A percentile compares a stretch with the other conserved stretches of the same genome.
These are phyloP conservation scores for Lactarius hatsudake DNA, from an alignment of 768 basidiomycete genomes.

Conservation along the genomic window DNA sequence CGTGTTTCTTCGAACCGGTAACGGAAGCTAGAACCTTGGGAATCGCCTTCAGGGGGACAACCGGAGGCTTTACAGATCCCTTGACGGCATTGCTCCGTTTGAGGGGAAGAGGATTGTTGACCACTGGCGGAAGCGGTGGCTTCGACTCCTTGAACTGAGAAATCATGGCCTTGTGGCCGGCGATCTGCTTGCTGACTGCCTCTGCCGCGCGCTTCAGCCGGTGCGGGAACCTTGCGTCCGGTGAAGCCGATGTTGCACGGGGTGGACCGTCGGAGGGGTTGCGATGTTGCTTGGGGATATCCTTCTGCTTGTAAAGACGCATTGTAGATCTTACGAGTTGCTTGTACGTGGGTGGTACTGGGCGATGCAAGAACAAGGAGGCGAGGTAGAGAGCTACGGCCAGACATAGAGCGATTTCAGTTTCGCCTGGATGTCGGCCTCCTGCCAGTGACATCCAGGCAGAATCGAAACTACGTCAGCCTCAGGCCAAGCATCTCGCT, in stretches of 20 bases:
- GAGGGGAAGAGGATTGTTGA: background rate
- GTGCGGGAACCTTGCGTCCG: background rate
- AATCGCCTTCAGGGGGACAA: background rate
- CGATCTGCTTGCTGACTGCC: conserved; percentile 18
- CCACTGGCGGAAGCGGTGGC: conserved; percentile 11
- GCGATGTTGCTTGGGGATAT: conserved; percentile 3
- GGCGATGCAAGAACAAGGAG: conserved; percentile 14
- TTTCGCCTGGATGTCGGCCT: background rate
- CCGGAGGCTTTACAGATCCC: background rate
- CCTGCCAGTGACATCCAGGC: background rate
- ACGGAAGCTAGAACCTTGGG: background rate
- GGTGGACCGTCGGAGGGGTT: background rate
- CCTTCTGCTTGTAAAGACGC: conserved; percentile 21
- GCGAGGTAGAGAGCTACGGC: background rate
- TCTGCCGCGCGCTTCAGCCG: conserved; percentile 16
- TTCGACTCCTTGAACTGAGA: conserved; percentile 17
- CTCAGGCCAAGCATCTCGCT: background rate
- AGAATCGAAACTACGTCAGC: background rate
- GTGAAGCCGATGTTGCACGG: background rate
- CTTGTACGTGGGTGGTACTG: conserved; percentile 17
- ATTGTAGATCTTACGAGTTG: conserved; percentile 21
- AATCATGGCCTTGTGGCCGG: conserved; percentile 18
- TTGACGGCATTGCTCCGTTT: conserved; percentile 10
- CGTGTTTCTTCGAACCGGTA: background rate
- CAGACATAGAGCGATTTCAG: conserved; percentile 7